Base-by-base conservation (phyloP, 2,329 filamentous ascomycete species). In the Nigrograna mackinnonii region DNA sequence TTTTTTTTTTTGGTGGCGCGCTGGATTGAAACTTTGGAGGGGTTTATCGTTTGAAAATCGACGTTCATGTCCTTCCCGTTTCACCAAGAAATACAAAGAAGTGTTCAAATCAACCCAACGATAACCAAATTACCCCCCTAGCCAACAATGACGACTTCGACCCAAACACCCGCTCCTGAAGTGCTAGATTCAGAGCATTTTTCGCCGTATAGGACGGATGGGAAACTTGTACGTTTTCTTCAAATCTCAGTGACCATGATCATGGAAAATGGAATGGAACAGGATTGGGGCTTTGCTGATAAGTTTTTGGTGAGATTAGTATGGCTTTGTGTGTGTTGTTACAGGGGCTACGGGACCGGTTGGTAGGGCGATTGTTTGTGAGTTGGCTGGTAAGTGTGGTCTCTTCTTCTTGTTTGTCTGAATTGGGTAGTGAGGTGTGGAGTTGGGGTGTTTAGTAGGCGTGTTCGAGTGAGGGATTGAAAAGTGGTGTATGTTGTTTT, bases 251-350 rank as follows among this genome's bases (percentile, higher is more conserved):
- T 33, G 9, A 11, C 16, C 18, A 13, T 33, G 13, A 13, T 17
- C 11, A 33, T 33, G 11, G 9, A 13, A 13, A n/a, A 22, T 33
- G 9, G 16, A 33, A 12, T 31, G 24, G 21, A 16, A n/a, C 16
- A 14, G 31, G 24, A 28, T 28, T 28, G 16, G 6, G 14, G 28
- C 37, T 39, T 9, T 35, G 38, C 16, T 5, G 22, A 21, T 33
- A 19, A 43, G 6, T 5, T 6, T 20, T 33, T 47, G 82, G 75
- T 82, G 84, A 62, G 82, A 82, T 33, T 47, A 82, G 75, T 82
- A 84, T 62, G 82, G 82, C 32, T 85, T 85, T 52, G 78, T 85
- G 16, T 85, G 82, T 52, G 76, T 85, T 12, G 82, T 85, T 4
- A 84, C 81, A 1, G 81, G 82, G 12, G 80, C 82, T 18, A 78